Percentiles rank a stretch among this genome's conserved stretches.
Conservation (phyloP, 1,284 basidiomycete genomes). For the Mycena citricolor region DNA sequence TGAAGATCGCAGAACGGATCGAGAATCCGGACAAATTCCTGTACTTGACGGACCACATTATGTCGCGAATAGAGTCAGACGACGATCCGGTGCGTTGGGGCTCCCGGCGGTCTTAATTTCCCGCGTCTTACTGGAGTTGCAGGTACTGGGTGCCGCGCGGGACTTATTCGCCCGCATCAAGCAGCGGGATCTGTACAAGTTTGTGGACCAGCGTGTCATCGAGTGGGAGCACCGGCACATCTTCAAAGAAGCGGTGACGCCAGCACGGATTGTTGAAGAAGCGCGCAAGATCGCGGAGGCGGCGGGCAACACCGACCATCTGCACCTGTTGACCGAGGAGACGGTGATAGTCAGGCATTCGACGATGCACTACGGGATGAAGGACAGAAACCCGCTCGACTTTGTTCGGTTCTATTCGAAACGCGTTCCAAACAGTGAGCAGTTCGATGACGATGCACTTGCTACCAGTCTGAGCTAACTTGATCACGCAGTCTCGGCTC, state of each 20-base stretch:
- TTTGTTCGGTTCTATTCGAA: slow-evolving; percentile 75
- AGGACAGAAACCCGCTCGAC: slow-evolving; percentile 65
- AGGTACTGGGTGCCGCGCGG: slow-evolving; percentile 62
- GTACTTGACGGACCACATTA: slow-evolving; percentile 65
- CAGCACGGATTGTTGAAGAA: slow-evolving; percentile 49
- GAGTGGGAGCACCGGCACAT: slow-evolving; percentile 43
- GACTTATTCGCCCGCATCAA: slow-evolving; percentile 60
- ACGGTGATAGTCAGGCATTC: slow-evolving; percentile 66
- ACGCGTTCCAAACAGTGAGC: slow-evolving; percentile 46
- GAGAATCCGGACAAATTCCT: slow-evolving; percentile 58
- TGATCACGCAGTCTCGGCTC: slow-evolving; percentile 37
- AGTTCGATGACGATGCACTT: too few species aligned
- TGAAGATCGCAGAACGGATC: slow-evolving; percentile 61
- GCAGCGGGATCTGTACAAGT: slow-evolving; percentile 62
- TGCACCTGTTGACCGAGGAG: slow-evolving; percentile 36
- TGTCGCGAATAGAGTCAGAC: slow-evolving; percentile 55
- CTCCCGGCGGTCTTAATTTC: too few species aligned
- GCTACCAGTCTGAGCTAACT: slow-evolving; percentile 5
- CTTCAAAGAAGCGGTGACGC: slow-evolving; percentile 33
- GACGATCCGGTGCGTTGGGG: slow-evolving; percentile 45
- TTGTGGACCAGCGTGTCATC: slow-evolving; percentile 68
- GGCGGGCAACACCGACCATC: slow-evolving; percentile 28
- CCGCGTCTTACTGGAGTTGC: slow-evolving; percentile 4
- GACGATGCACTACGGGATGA: slow-evolving; percentile 73
- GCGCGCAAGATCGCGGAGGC: slow-evolving; percentile 31